phyloP scores from a whole-genome alignment of 2,329 filamentous ascomycete species.

The Xylaria multiplex region DNA sequence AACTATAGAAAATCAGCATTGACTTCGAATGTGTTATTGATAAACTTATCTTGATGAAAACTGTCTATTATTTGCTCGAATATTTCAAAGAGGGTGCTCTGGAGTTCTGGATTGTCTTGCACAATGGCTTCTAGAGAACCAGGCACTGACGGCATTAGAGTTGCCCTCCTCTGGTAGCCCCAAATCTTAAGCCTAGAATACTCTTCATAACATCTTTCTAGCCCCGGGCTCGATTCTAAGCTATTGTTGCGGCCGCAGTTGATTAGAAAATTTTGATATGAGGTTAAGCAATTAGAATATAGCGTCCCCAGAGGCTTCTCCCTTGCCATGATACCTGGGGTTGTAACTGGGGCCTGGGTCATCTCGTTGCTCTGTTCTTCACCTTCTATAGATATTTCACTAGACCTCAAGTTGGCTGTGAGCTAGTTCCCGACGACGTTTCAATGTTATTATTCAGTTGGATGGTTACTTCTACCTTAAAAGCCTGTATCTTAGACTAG shows the following conservation, averaged over 20 bases:
- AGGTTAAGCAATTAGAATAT: conserved; percentile 5
- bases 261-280: conserved; percentile 6
- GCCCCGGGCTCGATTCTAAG: background rate
- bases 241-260: background rate
- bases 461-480: no score
- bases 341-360: background rate
- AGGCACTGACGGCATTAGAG: conserved; percentile 5
- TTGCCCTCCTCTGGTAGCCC: conserved; percentile 18
- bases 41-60: conserved; percentile 13
- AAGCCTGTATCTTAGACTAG: no score
- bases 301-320: background rate
- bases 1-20: conserved; percentile 13
- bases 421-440: background rate
- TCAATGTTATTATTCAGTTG: background rate
- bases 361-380: background rate
- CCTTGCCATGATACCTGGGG: background rate
- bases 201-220: conserved; percentile 24
- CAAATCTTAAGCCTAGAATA: conserved; percentile 29
- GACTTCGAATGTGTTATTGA: background rate
- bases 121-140: conserved; percentile 6
- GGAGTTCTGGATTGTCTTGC: background rate
- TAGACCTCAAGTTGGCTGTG: background rate
- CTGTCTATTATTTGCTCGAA: conserved; percentile 15
- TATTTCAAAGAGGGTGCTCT: conserved; percentile 14
- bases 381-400: background rate